Percentiles rank a stretch among this genome's conserved stretches.
These are phyloP conservation scores for Phaeomoniella chlamydospora DNA, from an alignment of 2,329 filamentous ascomycete genomes.

Conservation along the genomic window DNA sequence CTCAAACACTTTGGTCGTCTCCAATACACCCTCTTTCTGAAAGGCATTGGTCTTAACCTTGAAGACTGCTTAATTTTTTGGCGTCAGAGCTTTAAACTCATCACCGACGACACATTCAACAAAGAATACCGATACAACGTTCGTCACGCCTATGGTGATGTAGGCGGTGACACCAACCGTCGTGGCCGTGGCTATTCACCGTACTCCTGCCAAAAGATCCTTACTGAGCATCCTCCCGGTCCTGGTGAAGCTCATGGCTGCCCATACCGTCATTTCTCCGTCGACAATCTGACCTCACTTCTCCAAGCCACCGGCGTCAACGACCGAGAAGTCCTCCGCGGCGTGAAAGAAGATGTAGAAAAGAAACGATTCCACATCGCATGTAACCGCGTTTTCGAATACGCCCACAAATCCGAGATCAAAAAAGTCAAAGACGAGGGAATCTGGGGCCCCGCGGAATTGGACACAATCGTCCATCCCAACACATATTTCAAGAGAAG, in stretches of 20 bases:
- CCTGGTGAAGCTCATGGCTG: constrained; percentile 89
- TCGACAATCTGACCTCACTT: constrained; percentile 69
- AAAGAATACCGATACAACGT: constrained; percentile 97
- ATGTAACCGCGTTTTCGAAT: constrained; percentile 91
- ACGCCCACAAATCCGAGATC: constrained; percentile 64
- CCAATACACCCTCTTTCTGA: constrained; percentile 93
- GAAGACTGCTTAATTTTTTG: constrained; percentile 89
- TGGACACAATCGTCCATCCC: constrained; percentile 92
- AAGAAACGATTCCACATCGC: constrained; percentile 86
- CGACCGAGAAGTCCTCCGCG: constrained; percentile 63
- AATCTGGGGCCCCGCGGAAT: constrained; percentile 56
- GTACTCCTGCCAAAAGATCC: constrained; percentile 87
- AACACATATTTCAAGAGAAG: constrained; percentile 97
- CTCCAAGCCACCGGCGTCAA: constrained; percentile 66
- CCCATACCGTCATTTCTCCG: constrained; percentile 81
- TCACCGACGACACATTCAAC: constrained; percentile 89
- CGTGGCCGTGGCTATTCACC: constrained; percentile 78
- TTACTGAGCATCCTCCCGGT: constrained; percentile 76
- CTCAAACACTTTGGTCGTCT: constrained; percentile 86
- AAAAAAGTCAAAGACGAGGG: constrained; percentile 62
- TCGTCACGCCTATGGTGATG: constrained; percentile 87
- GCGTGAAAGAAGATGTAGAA: constrained; percentile 77
- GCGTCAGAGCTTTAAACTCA: constrained; percentile 70
- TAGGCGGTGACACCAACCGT: constrained; percentile 80
- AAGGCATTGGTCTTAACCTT: constrained; percentile 83